Evolutionary conservation across 2,329 filamentous ascomycete genomes (phyloP).

Genomic region (Verticillium longisporum): DNA sequence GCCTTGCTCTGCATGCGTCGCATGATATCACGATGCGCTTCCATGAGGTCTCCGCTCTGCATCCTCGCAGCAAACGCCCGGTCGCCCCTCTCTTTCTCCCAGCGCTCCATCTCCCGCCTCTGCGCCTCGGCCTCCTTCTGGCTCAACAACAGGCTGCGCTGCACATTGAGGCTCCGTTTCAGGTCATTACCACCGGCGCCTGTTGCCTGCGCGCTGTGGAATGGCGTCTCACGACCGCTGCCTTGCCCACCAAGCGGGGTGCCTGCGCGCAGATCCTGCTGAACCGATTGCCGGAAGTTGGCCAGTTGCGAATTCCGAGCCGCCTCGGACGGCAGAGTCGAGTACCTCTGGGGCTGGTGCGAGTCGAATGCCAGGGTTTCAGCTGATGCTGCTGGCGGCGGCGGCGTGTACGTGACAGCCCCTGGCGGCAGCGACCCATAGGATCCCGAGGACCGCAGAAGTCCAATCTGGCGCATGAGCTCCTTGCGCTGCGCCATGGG

Average conservation of each 20-base stretch:
- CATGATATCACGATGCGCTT: conserved; percentile 73
- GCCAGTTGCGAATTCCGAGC: conserved; percentile 55
- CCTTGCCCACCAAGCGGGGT: conserved; percentile 24
- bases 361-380: conserved; percentile 40
- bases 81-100: conserved; percentile 51
- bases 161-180: conserved; percentile 41
- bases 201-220: conserved; percentile 25
- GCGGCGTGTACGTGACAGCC: conserved; percentile 1
- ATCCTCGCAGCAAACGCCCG: conserved; percentile 67
- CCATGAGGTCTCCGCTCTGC: conserved; percentile 67
- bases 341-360: conserved; percentile 45
- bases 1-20: conserved; percentile 62
- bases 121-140: conserved; percentile 58
- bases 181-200: not conserved
- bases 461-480: conserved; percentile 46
- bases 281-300: conserved; percentile 60
- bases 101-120: conserved; percentile 49
- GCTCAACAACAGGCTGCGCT: conserved; percentile 48
- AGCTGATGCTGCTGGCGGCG: conserved; percentile 13
- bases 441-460: conserved; percentile 22
- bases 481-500: conserved; percentile 62
- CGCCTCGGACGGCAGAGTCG: conserved; percentile 31
- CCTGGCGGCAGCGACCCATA: conserved; percentile 8
- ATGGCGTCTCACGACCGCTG: conserved; percentile 21
- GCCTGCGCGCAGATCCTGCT: conserved; percentile 49